These are phyloP conservation scores for Drosera spatulata DNA, from an alignment of 179 eudicot genomes.

Conservation along the genomic window DNA sequence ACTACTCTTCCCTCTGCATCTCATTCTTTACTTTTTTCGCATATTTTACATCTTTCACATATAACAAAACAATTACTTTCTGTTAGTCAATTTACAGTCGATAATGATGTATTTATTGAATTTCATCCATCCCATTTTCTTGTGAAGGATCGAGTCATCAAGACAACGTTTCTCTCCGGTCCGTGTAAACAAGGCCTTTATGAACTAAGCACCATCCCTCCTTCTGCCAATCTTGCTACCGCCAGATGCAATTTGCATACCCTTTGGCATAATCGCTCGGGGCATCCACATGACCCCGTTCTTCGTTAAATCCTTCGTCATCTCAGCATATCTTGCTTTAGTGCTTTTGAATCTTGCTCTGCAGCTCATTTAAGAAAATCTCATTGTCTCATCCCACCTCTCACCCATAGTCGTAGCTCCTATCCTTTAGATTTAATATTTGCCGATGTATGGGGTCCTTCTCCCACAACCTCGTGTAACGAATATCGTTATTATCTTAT, in stretches of 20 bases:
- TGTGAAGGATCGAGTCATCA: neutral
- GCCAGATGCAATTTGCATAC: no score
- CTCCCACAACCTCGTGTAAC: neutral
- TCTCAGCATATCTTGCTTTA: no score
- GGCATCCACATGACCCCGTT: neutral
- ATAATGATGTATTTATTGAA: neutral
- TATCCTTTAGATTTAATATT: neutral
- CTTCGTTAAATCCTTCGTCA: no score
- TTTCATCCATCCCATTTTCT: neutral
- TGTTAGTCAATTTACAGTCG: neutral
- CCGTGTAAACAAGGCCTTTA: neutral
- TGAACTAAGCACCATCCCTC: neutral
- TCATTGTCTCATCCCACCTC: neutral
- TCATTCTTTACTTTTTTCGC: neutral
- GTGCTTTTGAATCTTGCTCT: no score
- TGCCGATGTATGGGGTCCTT: neutral
- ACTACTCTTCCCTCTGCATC: neutral
- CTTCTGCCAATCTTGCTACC: no score
- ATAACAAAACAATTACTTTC: neutral
- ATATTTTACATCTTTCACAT: neutral
- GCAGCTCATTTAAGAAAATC: no score
- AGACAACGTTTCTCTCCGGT: neutral
- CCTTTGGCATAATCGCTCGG: neutral
- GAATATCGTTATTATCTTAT: neutral
- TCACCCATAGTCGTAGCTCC: neutral